phyloP scores from a whole-genome alignment of 768 basidiomycete species.

The Boletus vinaceobasis region DNA sequence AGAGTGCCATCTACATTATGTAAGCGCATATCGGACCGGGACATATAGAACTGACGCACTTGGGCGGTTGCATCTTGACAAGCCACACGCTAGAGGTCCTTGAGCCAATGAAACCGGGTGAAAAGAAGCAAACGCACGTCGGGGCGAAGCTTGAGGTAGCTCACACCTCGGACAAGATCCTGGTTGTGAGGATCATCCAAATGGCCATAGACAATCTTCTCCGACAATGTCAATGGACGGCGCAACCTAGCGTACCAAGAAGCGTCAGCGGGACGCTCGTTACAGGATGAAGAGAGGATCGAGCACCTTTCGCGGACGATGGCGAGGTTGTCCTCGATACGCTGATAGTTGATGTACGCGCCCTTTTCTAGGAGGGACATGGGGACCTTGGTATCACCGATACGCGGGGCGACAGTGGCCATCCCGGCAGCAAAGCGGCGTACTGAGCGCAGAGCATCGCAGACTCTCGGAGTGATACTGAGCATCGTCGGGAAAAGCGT shows the following conservation, averaged over 20 bases:
- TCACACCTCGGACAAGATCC: conserved; percentile 86
- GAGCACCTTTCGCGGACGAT: conserved; percentile 77
- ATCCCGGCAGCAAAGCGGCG: conserved; percentile 62
- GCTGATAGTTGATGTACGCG: conserved; percentile 90
- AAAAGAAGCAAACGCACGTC: conserved; percentile 61
- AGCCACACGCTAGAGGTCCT: conserved; percentile 62
- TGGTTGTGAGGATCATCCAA: conserved; percentile 91
- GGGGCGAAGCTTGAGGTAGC: conserved; percentile 96
- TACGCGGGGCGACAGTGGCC: conserved; percentile 77
- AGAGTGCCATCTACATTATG: conserved; percentile 84
- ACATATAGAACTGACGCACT: conserved; percentile 39
- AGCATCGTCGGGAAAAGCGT: conserved; percentile 53
- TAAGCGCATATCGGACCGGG: conserved; percentile 18
- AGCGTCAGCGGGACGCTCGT: background rate
- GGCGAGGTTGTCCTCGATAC: conserved; percentile 95
- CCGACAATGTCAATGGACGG: conserved; percentile 89
- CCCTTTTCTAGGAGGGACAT: conserved; percentile 84
- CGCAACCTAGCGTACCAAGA: conserved; percentile 52
- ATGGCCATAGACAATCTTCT: conserved; percentile 98
- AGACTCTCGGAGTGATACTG: conserved; percentile 52
- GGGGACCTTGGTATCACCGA: conserved; percentile 86
- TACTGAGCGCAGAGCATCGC: conserved; percentile 49
- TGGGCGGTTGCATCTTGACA: conserved; percentile 91
- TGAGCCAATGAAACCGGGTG: background rate
- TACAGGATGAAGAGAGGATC: background rate